These are phyloP conservation scores for Cyberlindnera misumaiensis DNA, from an alignment of 805 yeast genomes.

Conservation along the genomic window DNA sequence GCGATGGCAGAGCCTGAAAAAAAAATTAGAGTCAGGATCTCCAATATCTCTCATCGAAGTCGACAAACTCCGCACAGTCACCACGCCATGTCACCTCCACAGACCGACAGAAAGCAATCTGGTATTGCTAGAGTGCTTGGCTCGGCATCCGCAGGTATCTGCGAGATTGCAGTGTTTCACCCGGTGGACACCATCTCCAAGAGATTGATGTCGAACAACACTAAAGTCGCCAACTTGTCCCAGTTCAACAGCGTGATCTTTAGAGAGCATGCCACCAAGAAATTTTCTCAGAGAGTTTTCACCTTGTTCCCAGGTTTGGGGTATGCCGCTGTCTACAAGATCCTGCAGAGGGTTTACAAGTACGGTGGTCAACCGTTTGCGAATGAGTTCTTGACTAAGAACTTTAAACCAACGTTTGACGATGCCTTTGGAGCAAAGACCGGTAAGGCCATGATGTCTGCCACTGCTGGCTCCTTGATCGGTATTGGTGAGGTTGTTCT, in stretches of 20 bases:
- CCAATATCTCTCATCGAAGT: no score
- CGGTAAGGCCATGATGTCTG: constrained; percentile 95
- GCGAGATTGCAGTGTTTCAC: constrained; percentile 95
- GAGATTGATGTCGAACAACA: constrained; percentile 82
- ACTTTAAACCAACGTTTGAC: constrained; percentile 68
- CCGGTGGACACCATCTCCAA: constrained; percentile 98
- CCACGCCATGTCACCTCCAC: constrained; percentile 17
- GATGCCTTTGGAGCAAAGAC: constrained; percentile 81
- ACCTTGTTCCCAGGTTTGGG: constrained; percentile 97
- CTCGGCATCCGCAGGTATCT: constrained; percentile 95
- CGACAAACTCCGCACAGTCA: no score
- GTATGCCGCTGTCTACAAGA: constrained; percentile 95
- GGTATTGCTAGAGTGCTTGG: constrained; percentile 89
- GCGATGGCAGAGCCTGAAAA: no score
- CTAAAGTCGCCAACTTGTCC: constrained; percentile 51
- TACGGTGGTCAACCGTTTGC: constrained; percentile 99
- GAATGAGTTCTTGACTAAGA: constrained; percentile 78
- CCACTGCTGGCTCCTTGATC: constrained; percentile 94
- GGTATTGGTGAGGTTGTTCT: constrained; percentile 97
- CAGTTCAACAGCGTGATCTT: constrained; percentile 85
- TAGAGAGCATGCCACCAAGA: constrained; percentile 68
- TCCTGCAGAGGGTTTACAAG: constrained; percentile 94
- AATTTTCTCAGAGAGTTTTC: constrained; percentile 62
- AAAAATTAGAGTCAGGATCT: no score
- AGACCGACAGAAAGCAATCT: constrained; percentile 72